Percentiles rank a stretch among this genome's conserved stretches.
Conservation (phyloP, 2,329 filamentous ascomycete genomes). For the Pseudophaeomoniella oleicola region DNA sequence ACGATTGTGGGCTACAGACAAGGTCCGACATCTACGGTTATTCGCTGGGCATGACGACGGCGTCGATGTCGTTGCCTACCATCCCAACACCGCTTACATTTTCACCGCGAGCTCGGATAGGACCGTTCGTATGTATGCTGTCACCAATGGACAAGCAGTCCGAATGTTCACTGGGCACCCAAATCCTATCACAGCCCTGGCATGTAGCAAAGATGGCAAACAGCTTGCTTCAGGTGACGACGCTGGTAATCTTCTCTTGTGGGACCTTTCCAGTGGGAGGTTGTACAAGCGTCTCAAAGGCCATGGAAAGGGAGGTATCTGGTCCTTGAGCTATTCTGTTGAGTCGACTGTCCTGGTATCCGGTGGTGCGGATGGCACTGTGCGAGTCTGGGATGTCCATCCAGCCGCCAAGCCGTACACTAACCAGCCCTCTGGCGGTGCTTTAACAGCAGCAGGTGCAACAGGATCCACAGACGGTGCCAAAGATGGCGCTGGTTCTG, state of each 20-base stretch:
- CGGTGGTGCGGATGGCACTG: slow-evolving; percentile 80
- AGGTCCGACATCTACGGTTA: slow-evolving; percentile 75
- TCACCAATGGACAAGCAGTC: slow-evolving; percentile 74
- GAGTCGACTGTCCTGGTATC: slow-evolving; percentile 85
- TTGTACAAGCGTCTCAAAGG: slow-evolving; percentile 86
- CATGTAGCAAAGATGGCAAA: slow-evolving; percentile 77
- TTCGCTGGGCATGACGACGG: slow-evolving; percentile 87
- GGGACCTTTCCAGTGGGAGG: slow-evolving; percentile 78
- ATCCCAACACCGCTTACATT: slow-evolving; percentile 83
- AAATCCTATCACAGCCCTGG: slow-evolving; percentile 69
- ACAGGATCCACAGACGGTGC: slow-evolving; percentile 1
- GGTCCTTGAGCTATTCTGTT: slow-evolving; percentile 83
- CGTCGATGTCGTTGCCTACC: slow-evolving; percentile 85
- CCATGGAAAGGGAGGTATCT: slow-evolving; percentile 85
- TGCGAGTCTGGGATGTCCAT: slow-evolving; percentile 85
- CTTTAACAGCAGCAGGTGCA: slow-evolving; percentile 4
- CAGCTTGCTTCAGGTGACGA: slow-evolving; percentile 83
- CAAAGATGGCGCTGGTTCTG: slow-evolving; percentile 32
- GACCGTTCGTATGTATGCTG: slow-evolving; percentile 92
- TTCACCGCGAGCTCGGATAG: slow-evolving; percentile 91
- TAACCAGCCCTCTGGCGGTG: slow-evolving; percentile 25
- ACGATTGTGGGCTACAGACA: slow-evolving; percentile 82
- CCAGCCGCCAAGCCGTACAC: slow-evolving; percentile 49
- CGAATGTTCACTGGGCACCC: slow-evolving; percentile 86
- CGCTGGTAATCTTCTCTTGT: slow-evolving; percentile 79